Evolutionary conservation across 805 yeast genomes (phyloP), one percentile per base, ranked within the genome.

Genomic region (Yarrowia alimentaria): DNA sequence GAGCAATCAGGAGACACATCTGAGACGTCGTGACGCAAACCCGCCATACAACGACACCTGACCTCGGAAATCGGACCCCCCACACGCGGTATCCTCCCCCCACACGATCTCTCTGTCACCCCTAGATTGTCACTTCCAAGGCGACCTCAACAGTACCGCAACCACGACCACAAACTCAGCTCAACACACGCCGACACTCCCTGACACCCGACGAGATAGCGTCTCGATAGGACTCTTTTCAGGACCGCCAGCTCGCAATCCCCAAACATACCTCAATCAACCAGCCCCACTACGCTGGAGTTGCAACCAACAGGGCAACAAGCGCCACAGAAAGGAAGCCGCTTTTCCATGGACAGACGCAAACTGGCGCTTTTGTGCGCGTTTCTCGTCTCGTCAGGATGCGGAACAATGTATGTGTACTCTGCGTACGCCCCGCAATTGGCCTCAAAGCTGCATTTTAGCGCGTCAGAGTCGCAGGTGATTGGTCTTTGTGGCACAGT

Each of bases 361-460:
- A 40, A 28, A 11, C 33, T 40, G 25, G 52, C 60, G 6, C 34
- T 58, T 2, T 40, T 42, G 35, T 48, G 54, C 24, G 28, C 52
- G 34, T 57, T 53, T 13, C 24, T 50, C 13, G 60, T 60, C 13
- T 50, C 56, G 28, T 51, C 60, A 9, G 63, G 60, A 25, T 60
- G 77, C 19, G 91, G 91, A 1, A 84, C 89, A 1, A 68, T 81
- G 54, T 83, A 83, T 62, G 68, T 83, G 26, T 83, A 78, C 64
- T 79, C 85, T 4, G 83, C 84, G 0, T 83, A 79, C 61, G 79
- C 85, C 35, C 87, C 90, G 0, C 90, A 84, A 60, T 69, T 82
- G 51, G 85, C 87, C 1, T 64, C 62, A 26, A 68, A 70, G 30
- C 68, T 83, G 45, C 68, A 68, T 24, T 79, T 83, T 58, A 62